Base-by-base conservation (phyloP, 805 yeast genomes). In the Yarrowia deformans region DNA sequence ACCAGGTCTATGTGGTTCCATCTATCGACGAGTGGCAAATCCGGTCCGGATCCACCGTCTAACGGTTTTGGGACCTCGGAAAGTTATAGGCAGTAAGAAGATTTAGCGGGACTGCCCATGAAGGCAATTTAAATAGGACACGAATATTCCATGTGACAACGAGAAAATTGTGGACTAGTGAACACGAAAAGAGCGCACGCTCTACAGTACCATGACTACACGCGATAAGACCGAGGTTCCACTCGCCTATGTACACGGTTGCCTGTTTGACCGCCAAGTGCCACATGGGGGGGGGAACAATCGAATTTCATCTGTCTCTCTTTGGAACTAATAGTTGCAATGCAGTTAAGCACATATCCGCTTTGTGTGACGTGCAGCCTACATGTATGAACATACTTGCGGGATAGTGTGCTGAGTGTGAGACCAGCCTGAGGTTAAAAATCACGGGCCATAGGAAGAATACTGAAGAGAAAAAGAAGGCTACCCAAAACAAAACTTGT, bases 391-490 rank as follows among this genome's bases (percentile, higher is more conserved):
- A 54, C 60, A 54, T 10, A 54, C 45, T 54, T 54, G 45, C 45
- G 60, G 58, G 60, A 54, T 39, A 54, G 45, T 45, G 45, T 54
- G 8, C 40, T 19, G 58, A 54, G n/a, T 10, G 43, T 37, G 18
- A 54, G 58, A 19, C 60, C 45, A 39, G 35, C 45, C 45, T 39
- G 60, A 54, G 60, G 45, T 54, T 39, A 39, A 54, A 54, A 54
- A 54, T 39, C 60, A 37, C 60, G 60, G 60, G 23, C 58, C 35
- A 54, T 54, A 54, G 23, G 18, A 19, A 19, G 45, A 54, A 35
- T 23, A 39, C 13, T 18, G 35, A 54, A 35, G 58, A 35, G 43
- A 23, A 39, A 52, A 52, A 32, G 18, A 40, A 37, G 43, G 43
- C 56, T 50, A 52, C 37, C 43, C 23, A n/a, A 52, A 35, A 52